Percentiles rank a stretch among this genome's conserved stretches.
Conservation (phyloP, 2,329 filamentous ascomycete genomes). For the Aspergillus versicolor region DNA sequence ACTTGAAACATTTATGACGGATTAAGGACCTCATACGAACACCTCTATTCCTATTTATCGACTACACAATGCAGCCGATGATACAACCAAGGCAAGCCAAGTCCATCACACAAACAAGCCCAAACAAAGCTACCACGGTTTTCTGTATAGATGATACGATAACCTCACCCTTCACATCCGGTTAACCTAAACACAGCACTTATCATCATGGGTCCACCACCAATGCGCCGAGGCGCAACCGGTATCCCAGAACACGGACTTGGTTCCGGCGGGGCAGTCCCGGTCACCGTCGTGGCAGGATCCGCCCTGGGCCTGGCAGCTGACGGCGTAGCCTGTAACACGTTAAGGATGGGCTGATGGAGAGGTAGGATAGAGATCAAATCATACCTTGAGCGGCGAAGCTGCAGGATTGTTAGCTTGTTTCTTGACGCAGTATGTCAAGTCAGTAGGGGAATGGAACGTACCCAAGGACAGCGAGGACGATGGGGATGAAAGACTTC, state of each 20-base stretch:
- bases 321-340: slow-evolving; percentile 4
- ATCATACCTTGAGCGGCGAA: slow-evolving; percentile 5
- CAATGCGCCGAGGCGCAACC: background rate
- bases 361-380: background rate
- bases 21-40: too few relatives aligned
- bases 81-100: too few relatives aligned
- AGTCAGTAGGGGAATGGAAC: background rate
- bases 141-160: too few relatives aligned
- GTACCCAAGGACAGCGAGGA: slow-evolving; percentile 1
- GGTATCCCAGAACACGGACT: background rate
- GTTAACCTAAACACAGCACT: background rate
- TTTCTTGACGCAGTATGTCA: too few relatives aligned
- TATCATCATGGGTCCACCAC: slow-evolving; percentile 2
- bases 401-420: background rate
- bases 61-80: too few relatives aligned
- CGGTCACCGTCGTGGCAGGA: slow-evolving; percentile 3
- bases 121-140: too few relatives aligned
- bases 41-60: too few relatives aligned
- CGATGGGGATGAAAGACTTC: slow-evolving; percentile 1
- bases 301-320: slow-evolving; percentile 3
- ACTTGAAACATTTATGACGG: too few relatives aligned
- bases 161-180: too few relatives aligned
- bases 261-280: slow-evolving; percentile 1
- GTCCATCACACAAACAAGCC: too few relatives aligned
- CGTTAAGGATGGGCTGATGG: background rate